phyloP scores from a whole-genome alignment of 352 stramenopile species.

The Blastocystis sp. region DNA sequence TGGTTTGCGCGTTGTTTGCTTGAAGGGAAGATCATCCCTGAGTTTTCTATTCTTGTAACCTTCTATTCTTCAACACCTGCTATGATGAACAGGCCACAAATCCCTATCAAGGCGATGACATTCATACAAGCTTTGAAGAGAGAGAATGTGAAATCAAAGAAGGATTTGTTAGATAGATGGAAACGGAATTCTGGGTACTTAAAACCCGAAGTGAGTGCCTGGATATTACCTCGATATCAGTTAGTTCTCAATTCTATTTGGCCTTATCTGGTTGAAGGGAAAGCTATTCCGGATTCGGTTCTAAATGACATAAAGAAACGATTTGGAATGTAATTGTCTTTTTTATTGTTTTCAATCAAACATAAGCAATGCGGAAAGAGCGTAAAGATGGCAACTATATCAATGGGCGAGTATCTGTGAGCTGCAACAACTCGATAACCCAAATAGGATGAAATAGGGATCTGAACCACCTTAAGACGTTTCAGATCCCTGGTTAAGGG shows the following conservation, averaged over 20 bases:
- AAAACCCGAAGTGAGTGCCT: slow-evolving; percentile 35
- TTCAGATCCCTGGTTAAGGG: not conserved
- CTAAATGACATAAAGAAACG: not conserved
- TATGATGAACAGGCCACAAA: slow-evolving; percentile 31
- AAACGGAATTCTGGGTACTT: slow-evolving; percentile 23
- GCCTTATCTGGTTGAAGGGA: slow-evolving; percentile 1
- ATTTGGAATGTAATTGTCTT: not conserved
- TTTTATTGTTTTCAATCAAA: slow-evolving; percentile 3
- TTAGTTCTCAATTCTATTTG: not conserved
- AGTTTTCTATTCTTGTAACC: not conserved
- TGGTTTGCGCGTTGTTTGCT: slow-evolving; percentile 82
- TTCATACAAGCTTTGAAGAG: not conserved
- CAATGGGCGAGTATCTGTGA: slow-evolving; percentile 16
- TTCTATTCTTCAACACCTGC: slow-evolving; percentile 14
- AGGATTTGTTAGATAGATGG: not conserved
- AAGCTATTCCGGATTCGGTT: not conserved
- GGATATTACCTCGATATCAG: slow-evolving; percentile 28
- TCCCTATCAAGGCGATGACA: slow-evolving; percentile 20
- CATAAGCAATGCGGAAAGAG: not conserved
- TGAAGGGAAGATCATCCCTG: slow-evolving; percentile 74
- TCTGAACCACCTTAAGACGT: not conserved
- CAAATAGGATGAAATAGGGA: not conserved
- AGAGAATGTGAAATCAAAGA: not conserved
- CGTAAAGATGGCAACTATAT: not conserved
- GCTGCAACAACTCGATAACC: not conserved